Evolutionary conservation across 305 asterid genomes (phyloP).

Genomic region (Fraxinus platypoda): DNA sequence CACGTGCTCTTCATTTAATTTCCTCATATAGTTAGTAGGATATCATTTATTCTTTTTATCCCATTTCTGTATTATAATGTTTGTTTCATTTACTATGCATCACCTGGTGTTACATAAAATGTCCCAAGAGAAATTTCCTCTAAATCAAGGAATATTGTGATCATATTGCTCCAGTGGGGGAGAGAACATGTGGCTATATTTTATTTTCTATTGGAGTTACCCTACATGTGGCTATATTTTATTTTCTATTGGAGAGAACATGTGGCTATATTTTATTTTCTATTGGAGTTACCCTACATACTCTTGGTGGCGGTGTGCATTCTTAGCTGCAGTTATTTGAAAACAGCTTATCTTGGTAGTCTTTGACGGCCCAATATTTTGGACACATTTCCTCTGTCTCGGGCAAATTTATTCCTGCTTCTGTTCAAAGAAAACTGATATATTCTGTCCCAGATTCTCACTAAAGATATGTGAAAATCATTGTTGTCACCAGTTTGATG

Average conservation of each 20-base stretch:
- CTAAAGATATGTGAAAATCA: neutral
- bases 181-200: neutral
- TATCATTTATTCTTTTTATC: neutral
- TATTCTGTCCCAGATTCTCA: neutral
- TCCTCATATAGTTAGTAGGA: neutral
- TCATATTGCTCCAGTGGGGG: neutral
- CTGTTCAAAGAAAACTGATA: neutral
- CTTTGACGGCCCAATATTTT: neutral
- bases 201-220: neutral
- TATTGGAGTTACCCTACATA: neutral
- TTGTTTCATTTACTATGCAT: neutral
- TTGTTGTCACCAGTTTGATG: neutral
- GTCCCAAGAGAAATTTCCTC: neutral
- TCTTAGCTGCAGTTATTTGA: neutral
- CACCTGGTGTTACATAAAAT: neutral
- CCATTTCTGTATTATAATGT: neutral
- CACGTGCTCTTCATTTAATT: neutral
- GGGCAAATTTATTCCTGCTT: neutral
- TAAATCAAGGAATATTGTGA: neutral
- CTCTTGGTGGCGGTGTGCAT: neutral
- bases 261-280: neutral
- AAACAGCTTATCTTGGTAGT: neutral
- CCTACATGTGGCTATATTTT: neutral
- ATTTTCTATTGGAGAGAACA: neutral
- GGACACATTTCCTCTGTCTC: neutral